Conservation (phyloP, 441 rosid species). For the Erodium texanum region DNA sequence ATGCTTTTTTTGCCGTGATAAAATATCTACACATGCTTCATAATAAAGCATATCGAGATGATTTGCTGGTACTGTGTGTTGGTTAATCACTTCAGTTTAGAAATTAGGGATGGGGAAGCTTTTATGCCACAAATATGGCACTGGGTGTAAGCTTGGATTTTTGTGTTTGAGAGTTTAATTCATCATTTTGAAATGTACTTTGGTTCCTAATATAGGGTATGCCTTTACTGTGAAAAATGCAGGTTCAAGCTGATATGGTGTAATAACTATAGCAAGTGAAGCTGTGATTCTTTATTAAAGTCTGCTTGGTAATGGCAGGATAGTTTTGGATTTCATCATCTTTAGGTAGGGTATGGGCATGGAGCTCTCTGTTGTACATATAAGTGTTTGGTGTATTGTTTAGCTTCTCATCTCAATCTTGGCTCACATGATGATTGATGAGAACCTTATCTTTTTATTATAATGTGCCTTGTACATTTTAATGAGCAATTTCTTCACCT, state of each 20-base stretch:
- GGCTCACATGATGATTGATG: slow-evolving; percentile 2
- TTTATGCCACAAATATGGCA: neutral
- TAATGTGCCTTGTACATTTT: too few relatives aligned
- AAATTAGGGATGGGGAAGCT: too few relatives aligned
- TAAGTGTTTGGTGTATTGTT: slow-evolving; percentile 1
- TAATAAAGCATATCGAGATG: too few relatives aligned
- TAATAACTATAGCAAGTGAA: neutral
- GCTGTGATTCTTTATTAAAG: neutral
- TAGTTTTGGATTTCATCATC: neutral
- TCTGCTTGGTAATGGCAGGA: slow-evolving; percentile 2
- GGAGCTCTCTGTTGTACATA: neutral
- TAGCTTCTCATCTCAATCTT: slow-evolving; percentile 23
- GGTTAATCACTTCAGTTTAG: too few relatives aligned
- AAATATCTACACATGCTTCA: neutral
- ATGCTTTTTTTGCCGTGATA: neutral
- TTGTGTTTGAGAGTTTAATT: neutral
- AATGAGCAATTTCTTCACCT: too few relatives aligned
- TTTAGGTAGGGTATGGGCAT: neutral
- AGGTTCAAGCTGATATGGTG: slow-evolving; percentile 24
- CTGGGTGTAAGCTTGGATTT: too few relatives aligned
- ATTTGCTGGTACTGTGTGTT: too few relatives aligned
- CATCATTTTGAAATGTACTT: neutral
- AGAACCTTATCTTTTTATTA: too few relatives aligned
- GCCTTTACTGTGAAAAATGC: slow-evolving; percentile 11
- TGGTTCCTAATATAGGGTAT: slow-evolving; percentile 5